Base-by-base conservation (phyloP, 1,284 basidiomycete genomes). In the Trametes sp. region DNA sequence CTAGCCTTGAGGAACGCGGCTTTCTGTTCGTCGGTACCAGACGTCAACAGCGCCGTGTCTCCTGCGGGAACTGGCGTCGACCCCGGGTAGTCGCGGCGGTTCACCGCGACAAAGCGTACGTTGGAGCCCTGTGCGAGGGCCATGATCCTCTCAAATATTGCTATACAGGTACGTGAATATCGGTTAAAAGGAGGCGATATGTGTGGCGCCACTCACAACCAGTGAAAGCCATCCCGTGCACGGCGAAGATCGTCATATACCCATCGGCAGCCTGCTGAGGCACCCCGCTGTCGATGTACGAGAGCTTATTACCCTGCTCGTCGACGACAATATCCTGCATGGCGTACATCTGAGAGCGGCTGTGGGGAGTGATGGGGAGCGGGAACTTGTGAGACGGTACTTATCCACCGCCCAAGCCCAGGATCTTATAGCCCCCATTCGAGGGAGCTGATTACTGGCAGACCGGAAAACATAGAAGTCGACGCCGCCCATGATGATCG, bases 61-160 rank as follows among this genome's bases (percentile, higher is more conserved):
- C 68, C 59, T 1, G 49, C 13, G 2, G 66, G 54, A 50, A 71
- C 31, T 3, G 63, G 58, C 2, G 61, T 67, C 8, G 66, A 67
- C 19, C 63, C 59, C 8, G 65, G 65, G n/a, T 64, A 64, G 31
- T 57, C 66, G 35, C 69, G 58, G 24, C 69, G 66, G 28, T 70
- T 73, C 52, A 75, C 65, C 5, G 70, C 67, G 13, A 75, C 72
- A 33, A 75, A 59, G 14, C 74, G 73, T 19, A 56, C n/a, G 5
- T 29, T 29, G 21, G 44, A 19, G 44, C 8, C 9, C 14, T 11
- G 11, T 26, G 54, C 54, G 24, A 48, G 31, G 10, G 31, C 16
- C 23, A 46, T 56, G 31, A 56, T 33, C 29, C 19, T 33, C 23
- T 56, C 54, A 24, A 36, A 56, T 5, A 48, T 28, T 0, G 31